Evolutionary conservation across 2,329 filamentous ascomycete species (phyloP), one percentile per base, ranked within the genome.

Genomic region (Xylariaceae sp.): DNA sequence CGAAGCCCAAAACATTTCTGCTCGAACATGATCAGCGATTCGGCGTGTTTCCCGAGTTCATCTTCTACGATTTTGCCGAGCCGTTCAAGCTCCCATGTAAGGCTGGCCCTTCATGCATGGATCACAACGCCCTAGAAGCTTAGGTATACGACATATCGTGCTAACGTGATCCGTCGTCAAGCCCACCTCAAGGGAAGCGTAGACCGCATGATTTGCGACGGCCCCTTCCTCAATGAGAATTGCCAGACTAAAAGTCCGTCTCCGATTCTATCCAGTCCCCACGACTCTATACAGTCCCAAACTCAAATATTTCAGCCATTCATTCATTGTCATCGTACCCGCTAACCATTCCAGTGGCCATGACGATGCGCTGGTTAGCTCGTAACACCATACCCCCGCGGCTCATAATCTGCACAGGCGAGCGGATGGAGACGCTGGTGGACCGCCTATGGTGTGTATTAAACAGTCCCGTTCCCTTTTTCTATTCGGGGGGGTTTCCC

Each of bases 21-120:
- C 74, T 94, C 11, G 89, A 94, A 66, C 86, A 83, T 63, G 89
- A 92, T 65, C 71, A 79, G 50, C 79, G 89, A 6, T 92, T 92
- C 66, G 73, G 73, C 27, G 78, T 92, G 9, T 90, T 92, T 62
- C 76, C 82, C 5, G 84, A 90, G 56, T 92, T 89, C 62, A 71
- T 85, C 32, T 81, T 77, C 47, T 94, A 92, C 66, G 87, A 94
- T 69, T 90, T 86, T 59, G 74, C 82, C 52, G 70, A 82, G 45
- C 87, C 89, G 0, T 71, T 86, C 30, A 81, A 83, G 58, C 71
- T 90, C 14, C 83, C 85, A 35, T 59, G 79, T 79, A 66, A 51
- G 71, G 62, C 18, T 10, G 15, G 33, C 17, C 30, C 39, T 19
- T 39, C 27, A n/a, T n/a, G n/a, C n/a, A n/a, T n/a, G n/a, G n/a